Evolutionary conservation across 164 flowering plant genomes (phyloP).

Genomic region (Magnolia sinica): DNA sequence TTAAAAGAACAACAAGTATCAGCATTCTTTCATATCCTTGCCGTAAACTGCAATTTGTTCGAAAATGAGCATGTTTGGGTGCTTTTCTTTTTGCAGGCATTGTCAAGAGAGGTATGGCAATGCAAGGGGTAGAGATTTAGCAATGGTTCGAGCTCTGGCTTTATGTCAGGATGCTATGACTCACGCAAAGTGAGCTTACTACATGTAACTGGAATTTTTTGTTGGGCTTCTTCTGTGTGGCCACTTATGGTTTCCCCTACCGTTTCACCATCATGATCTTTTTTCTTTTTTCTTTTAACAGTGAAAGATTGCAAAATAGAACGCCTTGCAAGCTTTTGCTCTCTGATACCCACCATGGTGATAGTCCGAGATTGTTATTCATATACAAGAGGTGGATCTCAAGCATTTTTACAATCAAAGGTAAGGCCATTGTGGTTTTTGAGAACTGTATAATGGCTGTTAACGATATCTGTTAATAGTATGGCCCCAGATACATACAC

Average conservation of each 20-base stretch:
- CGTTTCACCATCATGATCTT: not conserved
- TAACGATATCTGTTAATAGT: not conserved
- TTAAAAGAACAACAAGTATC: no score
- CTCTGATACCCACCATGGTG: conserved; percentile 83
- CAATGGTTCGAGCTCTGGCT: conserved; percentile 72
- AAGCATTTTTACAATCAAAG: conserved; percentile 59
- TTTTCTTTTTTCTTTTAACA: conserved; percentile 14
- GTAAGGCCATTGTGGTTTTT: conserved; percentile 24
- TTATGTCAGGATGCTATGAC: conserved; percentile 62
- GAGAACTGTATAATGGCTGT: not conserved
- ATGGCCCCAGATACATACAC: not conserved
- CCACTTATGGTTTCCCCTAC: no score
- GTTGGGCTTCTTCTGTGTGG: not conserved
- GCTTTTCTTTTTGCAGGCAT: conserved; percentile 25
- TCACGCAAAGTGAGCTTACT: conserved; percentile 68
- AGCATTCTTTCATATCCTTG: not conserved
- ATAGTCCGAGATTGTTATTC: conserved; percentile 68
- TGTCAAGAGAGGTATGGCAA: conserved; percentile 67
- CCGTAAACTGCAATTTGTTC: not conserved
- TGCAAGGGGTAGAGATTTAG: conserved; percentile 77
- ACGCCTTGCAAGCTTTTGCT: conserved; percentile 57
- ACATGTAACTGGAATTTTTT: not conserved
- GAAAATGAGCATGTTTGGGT: not conserved
- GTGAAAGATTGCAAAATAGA: conserved; percentile 30
- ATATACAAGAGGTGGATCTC: conserved; percentile 87